Evolutionary conservation across 1,139 yeast species (phyloP), one percentile per base, ranked within the genome.

Genomic region (Kodamaea anthophila): DNA sequence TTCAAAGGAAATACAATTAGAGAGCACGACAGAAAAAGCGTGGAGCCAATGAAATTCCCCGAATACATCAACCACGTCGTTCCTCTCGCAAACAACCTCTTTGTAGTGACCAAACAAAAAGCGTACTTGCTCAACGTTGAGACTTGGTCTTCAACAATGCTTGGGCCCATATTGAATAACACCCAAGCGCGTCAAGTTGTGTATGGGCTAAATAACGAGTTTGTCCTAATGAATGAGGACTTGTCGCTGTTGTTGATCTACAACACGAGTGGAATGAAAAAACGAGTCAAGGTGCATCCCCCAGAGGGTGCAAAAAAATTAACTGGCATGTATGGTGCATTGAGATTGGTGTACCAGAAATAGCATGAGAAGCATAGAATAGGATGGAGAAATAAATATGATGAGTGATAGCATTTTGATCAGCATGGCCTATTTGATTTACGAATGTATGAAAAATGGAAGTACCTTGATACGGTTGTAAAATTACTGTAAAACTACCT

Each of bases 101-200:
- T 30, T 15, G 23, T 33, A 11, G 16, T 33, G 5, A 30, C 31
- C 11, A 28, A 24, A 19, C 15, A 24, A 4, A 13, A 19, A n/a
- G 24, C 24, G 9, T 29, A 24, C 10, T 13, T 24, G 13, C 10
- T 27, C 9, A 24, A 28, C 19, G 6, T 16, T 11, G 18, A 21
- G 9, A 15, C 16, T 9, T 16, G 20, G 12, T 21, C 22, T 3
- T n/a, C n/a, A n/a, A 13, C 29, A 15, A 24, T 26, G 13, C 15
- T 30, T 19, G 36, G 34, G 5, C 29, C 29, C 10, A 22, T 31
- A 5, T 26, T 34, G 15, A 34, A 34, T 18, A 34, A 34, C 20
- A 28, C 34, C 7, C 14, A 21, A 5, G 26, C 37, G 4, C 15
- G 21, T 15, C 34, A 28, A 15, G 22, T 28, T 5, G 32, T 31